Conservation (phyloP, 73 alveolate genomes). For the Uronychia binucleata region DNA sequence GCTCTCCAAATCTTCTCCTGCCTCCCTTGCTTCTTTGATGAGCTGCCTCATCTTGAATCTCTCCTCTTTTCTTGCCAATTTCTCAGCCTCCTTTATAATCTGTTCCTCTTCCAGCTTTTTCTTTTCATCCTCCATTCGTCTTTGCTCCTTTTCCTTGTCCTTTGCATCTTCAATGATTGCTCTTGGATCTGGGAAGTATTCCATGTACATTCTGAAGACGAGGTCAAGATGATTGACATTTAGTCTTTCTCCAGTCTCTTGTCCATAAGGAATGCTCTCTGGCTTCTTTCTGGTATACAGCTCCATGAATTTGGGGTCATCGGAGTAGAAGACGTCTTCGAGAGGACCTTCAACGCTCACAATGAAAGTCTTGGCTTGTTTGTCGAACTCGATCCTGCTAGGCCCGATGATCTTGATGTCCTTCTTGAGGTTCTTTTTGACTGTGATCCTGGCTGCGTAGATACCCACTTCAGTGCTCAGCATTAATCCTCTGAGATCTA, state of each 20-base stretch:
- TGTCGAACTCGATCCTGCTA: conserved; percentile 65
- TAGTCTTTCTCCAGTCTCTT: conserved; percentile 84
- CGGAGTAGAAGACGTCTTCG: conserved; percentile 63
- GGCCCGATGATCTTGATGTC: conserved; percentile 85
- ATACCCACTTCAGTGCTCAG: conserved; percentile 91
- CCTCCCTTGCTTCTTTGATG: conserved; percentile 65
- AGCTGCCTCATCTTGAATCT: conserved; percentile 64
- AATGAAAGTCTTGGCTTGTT: conserved; percentile 58
- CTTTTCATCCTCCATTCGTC: conserved; percentile 76
- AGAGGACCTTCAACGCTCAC: conserved; percentile 60
- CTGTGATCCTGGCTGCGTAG: conserved; percentile 93
- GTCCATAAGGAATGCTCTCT: conserved; percentile 90
- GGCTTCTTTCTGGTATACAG: conserved; percentile 92
- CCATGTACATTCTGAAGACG: conserved; percentile 88
- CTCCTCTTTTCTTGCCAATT: conserved; percentile 74
- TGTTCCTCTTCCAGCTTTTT: conserved; percentile 87
- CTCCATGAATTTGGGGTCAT: conserved; percentile 87
- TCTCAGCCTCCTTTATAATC: conserved; percentile 55
- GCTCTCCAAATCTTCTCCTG: conserved; percentile 65
- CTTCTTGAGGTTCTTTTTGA: conserved; percentile 72
- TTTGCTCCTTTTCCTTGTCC: conserved; percentile 81
- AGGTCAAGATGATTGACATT: conserved; percentile 86
- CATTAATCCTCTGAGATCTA: conserved; percentile 93
- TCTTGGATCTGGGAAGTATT: conserved; percentile 93
- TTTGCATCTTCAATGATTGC: conserved; percentile 89